A percentile compares a stretch with the other conserved stretches of the same genome.
Conservation (phyloP, 129 eudicot genomes). For the Sambucus nigra region DNA sequence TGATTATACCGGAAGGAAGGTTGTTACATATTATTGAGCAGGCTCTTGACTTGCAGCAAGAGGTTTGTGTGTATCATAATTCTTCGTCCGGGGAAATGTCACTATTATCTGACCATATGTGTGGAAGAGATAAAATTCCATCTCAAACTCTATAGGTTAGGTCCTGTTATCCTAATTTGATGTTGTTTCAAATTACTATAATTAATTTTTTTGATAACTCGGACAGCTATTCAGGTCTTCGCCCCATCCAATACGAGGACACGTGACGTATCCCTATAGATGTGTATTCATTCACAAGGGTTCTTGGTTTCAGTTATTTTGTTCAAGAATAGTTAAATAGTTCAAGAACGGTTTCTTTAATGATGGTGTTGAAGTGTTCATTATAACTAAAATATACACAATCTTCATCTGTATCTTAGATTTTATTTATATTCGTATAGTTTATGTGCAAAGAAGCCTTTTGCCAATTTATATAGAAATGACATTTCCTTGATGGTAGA, state of each 20-base stretch:
- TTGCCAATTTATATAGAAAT: background rate
- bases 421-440: background rate
- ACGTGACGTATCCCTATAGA: too few relatives aligned
- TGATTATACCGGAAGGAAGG: constrained; percentile 65
- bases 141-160: constrained; percentile 70
- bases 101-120: constrained; percentile 65
- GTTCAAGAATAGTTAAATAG: too few relatives aligned
- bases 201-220: background rate
- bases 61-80: constrained; percentile 70
- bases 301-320: too few relatives aligned
- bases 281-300: too few relatives aligned
- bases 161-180: constrained; percentile 5
- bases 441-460: background rate
- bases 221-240: too few relatives aligned
- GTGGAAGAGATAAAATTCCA: constrained; percentile 82
- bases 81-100: constrained; percentile 57
- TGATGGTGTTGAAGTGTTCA: background rate
- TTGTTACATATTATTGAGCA: constrained; percentile 78
- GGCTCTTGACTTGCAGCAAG: constrained; percentile 74
- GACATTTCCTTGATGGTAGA: background rate
- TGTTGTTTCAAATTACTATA: background rate
- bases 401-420: background rate
- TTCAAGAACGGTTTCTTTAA: background rate
- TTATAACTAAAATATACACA: background rate
- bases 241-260: too few relatives aligned